phyloP scores from a whole-genome alignment of 2,329 filamentous ascomycete species.

The Emericellopsis atlantica region DNA sequence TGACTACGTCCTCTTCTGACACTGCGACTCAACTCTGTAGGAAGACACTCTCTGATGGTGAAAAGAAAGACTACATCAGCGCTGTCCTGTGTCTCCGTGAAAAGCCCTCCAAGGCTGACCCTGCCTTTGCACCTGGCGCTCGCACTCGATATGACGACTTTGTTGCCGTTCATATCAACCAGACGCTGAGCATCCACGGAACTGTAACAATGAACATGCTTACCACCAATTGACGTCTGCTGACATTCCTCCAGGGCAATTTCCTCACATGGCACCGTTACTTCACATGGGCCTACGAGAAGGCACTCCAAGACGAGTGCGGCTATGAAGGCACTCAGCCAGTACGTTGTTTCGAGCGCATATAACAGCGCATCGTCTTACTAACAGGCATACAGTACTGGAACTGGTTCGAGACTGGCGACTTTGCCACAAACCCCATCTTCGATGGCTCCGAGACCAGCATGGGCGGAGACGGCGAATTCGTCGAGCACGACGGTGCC shows the following conservation, averaged over 20 bases:
- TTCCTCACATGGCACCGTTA: constrained; percentile 31
- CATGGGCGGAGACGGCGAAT: constrained; percentile 32
- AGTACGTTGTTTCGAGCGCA: neutral
- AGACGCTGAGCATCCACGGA: constrained; percentile 10
- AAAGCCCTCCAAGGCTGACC: constrained; percentile 10
- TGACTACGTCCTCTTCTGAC: too few relatives aligned
- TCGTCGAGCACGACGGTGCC: constrained; percentile 7
- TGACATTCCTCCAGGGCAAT: constrained; percentile 9
- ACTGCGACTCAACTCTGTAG: neutral
- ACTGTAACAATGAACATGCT: constrained; percentile 10
- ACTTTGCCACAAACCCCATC: constrained; percentile 33
- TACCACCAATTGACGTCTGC: constrained; percentile 17
- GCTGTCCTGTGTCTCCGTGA: constrained; percentile 11
- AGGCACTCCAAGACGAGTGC: constrained; percentile 25
- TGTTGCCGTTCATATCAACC: constrained; percentile 16
- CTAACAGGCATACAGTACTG: constrained; percentile 25
- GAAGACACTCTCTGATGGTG: constrained; percentile 3
- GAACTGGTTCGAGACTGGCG: constrained; percentile 35
- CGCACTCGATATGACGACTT: constrained; percentile 17
- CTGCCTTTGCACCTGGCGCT: constrained; percentile 10
- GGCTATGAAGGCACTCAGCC: constrained; percentile 22
- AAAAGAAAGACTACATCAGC: constrained; percentile 11
- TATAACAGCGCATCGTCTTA: neutral
- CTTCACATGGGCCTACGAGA: constrained; percentile 23
- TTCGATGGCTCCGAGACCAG: constrained; percentile 41